Percentiles rank a stretch among this genome's conserved stretches.
These are phyloP conservation scores for Rhizoclosmatium globosum DNA, from an alignment of 192 early-diverging fungal species.

Conservation along the genomic window DNA sequence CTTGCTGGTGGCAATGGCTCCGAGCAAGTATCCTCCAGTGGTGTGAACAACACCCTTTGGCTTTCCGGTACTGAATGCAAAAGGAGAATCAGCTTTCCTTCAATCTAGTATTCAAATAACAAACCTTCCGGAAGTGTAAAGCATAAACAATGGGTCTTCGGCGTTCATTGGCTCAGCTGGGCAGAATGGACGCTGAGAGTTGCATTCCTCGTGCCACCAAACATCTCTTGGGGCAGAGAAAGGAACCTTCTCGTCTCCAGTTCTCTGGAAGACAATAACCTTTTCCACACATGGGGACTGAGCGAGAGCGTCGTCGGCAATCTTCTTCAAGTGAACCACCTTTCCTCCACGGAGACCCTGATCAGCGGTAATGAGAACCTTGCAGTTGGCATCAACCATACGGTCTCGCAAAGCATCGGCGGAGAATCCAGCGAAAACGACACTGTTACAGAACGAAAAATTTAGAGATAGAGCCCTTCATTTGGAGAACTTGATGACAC, in stretches of 20 bases:
- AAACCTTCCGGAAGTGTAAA: conserved; percentile 85
- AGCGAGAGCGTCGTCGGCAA: conserved; percentile 89
- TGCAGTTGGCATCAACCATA: conserved; percentile 82
- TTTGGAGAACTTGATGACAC: neutral
- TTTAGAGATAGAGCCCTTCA: neutral
- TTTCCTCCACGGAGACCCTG: conserved; percentile 94
- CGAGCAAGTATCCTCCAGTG: conserved; percentile 93
- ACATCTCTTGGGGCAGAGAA: conserved; percentile 81
- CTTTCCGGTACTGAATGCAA: conserved; percentile 72
- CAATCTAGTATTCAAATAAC: neutral
- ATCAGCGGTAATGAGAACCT: conserved; percentile 91
- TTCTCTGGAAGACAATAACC: conserved; percentile 91
- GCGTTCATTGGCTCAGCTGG: conserved; percentile 82
- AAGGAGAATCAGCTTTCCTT: neutral
- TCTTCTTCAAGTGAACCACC: conserved; percentile 87
- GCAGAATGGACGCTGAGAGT: conserved; percentile 87
- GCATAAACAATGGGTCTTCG: conserved; percentile 95
- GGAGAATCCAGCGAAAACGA: conserved; percentile 98
- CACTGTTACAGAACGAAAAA: conserved; percentile 50
- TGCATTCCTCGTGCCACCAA: conserved; percentile 93
- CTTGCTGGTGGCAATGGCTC: conserved; percentile 85
- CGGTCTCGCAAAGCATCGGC: conserved; percentile 92
- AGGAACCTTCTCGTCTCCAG: conserved; percentile 78
- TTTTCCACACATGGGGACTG: conserved; percentile 77
- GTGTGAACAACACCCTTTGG: conserved; percentile 96